Conservation (phyloP, 495 filamentous ascomycete species). For the Collariella sp. region DNA sequence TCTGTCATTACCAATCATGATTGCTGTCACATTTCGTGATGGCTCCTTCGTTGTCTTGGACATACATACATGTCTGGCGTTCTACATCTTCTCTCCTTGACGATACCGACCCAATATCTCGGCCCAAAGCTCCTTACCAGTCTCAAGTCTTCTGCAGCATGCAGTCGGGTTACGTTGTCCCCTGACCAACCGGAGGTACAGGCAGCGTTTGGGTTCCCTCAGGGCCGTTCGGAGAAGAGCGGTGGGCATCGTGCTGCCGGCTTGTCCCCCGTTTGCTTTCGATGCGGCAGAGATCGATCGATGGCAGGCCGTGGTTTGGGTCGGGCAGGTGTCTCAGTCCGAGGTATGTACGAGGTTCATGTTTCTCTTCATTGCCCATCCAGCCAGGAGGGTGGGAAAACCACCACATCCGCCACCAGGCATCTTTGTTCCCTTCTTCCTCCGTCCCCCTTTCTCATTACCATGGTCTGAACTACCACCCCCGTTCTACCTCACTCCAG, state of each 20-base stretch:
- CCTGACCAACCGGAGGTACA: background rate
- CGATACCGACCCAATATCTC: background rate
- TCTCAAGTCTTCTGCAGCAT: background rate
- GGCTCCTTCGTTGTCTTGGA: background rate
- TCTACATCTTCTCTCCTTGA: background rate
- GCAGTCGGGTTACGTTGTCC: background rate
- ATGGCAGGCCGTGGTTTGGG: background rate
- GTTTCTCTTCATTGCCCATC: no score
- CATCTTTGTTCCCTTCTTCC: background rate
- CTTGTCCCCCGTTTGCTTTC: no score
- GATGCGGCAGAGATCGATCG: no score
- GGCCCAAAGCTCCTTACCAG: background rate
- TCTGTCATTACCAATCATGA: slow-evolving; percentile 5
- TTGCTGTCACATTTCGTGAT: background rate
- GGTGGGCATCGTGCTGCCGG: no score
- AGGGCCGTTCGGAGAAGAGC: no score
- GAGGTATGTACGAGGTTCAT: no score
- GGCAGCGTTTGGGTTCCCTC: background rate
- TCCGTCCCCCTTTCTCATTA: background rate
- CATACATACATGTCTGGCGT: background rate
- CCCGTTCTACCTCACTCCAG: background rate
- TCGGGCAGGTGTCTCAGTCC: background rate
- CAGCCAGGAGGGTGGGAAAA: background rate
- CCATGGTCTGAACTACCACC: background rate
- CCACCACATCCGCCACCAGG: background rate